Percentiles rank a stretch among this genome's conserved stretches.
These are phyloP conservation scores for Exserohilum rostratum DNA, from an alignment of 2,329 filamentous ascomycete genomes.

Conservation along the genomic window DNA sequence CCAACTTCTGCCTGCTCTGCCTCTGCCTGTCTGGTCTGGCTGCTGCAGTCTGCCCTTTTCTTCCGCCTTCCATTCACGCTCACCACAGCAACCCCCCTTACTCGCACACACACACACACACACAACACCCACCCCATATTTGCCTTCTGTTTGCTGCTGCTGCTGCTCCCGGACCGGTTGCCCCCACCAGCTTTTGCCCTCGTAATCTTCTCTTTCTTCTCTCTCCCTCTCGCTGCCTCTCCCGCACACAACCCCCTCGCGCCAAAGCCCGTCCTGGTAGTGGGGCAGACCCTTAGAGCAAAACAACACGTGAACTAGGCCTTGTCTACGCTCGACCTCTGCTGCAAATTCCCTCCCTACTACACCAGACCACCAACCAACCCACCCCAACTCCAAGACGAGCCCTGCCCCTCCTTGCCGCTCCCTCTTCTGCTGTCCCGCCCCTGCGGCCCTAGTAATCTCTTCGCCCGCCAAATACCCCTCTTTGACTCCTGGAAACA, in stretches of 20 bases:
- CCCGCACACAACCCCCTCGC: not conserved
- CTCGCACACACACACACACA: not conserved
- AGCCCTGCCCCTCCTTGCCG: constrained; percentile 9
- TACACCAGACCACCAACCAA: constrained; percentile 10
- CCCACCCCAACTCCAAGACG: constrained; percentile 42
- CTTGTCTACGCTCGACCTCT: constrained; percentile 43
- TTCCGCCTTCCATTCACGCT: not conserved
- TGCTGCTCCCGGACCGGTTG: constrained; percentile 12
- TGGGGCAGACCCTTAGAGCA: constrained; percentile 40
- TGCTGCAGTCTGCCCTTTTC: too few relatives aligned
- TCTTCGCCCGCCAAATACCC: constrained; percentile 28
- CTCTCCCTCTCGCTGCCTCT: not conserved
- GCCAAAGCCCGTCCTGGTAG: constrained; percentile 26
- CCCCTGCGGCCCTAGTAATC: constrained; percentile 25
- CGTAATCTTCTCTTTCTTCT: not conserved
- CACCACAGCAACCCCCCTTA: not conserved
- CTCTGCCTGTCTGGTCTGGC: too few relatives aligned
- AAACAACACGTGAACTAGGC: constrained; percentile 48
- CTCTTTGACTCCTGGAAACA: constrained; percentile 28
- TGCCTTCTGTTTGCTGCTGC: constrained; percentile 20
- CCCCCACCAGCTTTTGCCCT: constrained; percentile 5
- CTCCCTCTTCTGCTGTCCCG: constrained; percentile 24
- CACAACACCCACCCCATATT: not conserved
- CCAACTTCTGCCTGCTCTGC: not conserved
- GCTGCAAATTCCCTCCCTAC: constrained; percentile 48